These are phyloP conservation scores for Spatholobus suberectus DNA, from an alignment of 306 rosid species.

Conservation along the genomic window DNA sequence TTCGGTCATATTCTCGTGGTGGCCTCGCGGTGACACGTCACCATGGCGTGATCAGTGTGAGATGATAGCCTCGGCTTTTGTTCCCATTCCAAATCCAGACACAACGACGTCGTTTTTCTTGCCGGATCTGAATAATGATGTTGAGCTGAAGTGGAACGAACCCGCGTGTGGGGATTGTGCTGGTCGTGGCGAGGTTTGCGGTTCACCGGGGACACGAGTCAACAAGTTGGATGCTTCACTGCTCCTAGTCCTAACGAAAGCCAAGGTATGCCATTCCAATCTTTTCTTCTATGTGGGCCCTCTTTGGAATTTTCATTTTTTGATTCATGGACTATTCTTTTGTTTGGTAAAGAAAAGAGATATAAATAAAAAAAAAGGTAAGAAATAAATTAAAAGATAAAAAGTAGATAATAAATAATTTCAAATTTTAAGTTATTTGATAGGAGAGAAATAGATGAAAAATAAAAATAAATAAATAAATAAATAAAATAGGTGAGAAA, in stretches of 20 bases:
- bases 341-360: too few species aligned
- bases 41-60: constrained; percentile 11
- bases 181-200: constrained; percentile 41
- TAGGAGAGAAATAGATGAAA: too few species aligned
- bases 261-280: constrained; percentile 43
- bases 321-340: too few species aligned
- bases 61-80: constrained; percentile 30
- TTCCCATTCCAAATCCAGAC: constrained; percentile 28
- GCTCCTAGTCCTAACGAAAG: not conserved
- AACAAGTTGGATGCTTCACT: constrained; percentile 40
- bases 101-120: not conserved
- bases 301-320: too few species aligned
- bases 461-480: too few species aligned
- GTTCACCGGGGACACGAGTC: not conserved
- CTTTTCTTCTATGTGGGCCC: too few species aligned
- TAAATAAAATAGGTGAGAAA: too few species aligned
- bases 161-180: constrained; percentile 48
- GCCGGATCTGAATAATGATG: not conserved
- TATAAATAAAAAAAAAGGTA: too few species aligned
- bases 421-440: too few species aligned
- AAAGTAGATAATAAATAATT: too few species aligned
- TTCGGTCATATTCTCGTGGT: not conserved
- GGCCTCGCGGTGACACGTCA: not conserved
- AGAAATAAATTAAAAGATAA: too few species aligned
- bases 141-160: constrained; percentile 49